Conservation (phyloP, 139 green algal genomes). For the Coccomyxa sp. region DNA sequence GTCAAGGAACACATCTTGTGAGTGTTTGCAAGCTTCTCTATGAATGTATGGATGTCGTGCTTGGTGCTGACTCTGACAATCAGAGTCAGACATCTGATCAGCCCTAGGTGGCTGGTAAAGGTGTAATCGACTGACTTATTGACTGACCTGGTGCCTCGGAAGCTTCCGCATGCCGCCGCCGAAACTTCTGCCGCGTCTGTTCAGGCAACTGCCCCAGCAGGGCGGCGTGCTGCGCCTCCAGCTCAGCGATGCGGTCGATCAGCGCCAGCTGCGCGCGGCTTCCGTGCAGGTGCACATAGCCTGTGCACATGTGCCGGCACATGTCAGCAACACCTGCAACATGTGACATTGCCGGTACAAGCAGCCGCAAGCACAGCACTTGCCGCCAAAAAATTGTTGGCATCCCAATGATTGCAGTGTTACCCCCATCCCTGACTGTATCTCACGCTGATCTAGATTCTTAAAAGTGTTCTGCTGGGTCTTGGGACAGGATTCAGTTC, state of each 20-base stretch:
- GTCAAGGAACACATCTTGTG: too few species aligned
- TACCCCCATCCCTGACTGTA: too few species aligned
- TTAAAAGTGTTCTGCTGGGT: neutral
- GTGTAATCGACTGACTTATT: too few species aligned
- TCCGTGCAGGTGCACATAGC: slow-evolving; percentile 18
- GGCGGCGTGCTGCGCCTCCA: slow-evolving; percentile 4
- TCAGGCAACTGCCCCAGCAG: slow-evolving; percentile 1
- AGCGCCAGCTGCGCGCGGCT: slow-evolving; percentile 7
- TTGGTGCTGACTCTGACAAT: too few species aligned
- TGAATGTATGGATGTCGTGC: too few species aligned
- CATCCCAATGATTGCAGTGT: neutral
- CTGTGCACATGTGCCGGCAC: neutral
- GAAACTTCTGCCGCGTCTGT: neutral
- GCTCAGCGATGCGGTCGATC: slow-evolving; percentile 7
- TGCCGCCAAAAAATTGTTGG: neutral
- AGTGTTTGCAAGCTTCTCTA: too few species aligned
- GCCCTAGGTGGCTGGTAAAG: too few species aligned
- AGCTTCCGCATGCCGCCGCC: neutral
- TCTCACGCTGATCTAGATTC: neutral
- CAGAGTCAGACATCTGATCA: too few species aligned
- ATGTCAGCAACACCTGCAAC: too few species aligned
- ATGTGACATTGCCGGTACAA: neutral
- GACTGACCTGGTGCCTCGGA: slow-evolving; percentile 5
- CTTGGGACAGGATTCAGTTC: too few species aligned
- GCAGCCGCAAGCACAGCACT: neutral